Percentiles rank a stretch among this genome's conserved stretches.
Evolutionary conservation across 176 grass and related monocot genomes (phyloP).

Genomic region (Hordeum marinum): DNA sequence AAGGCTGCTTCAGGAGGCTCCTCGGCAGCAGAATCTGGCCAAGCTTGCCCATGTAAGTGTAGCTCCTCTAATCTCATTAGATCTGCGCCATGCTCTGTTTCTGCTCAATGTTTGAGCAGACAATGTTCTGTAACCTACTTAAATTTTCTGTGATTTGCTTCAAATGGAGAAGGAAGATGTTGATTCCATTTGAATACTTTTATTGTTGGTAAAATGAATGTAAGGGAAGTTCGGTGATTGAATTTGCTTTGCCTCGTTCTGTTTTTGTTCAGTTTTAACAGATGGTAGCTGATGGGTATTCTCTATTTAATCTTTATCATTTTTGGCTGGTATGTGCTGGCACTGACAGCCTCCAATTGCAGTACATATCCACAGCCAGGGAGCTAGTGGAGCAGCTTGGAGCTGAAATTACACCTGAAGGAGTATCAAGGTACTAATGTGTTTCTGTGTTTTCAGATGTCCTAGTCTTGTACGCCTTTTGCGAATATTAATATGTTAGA

Average conservation of each 20-base stretch:
- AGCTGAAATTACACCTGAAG: slow-evolving; percentile 60
- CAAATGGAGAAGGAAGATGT: background rate
- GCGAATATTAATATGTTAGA: background rate
- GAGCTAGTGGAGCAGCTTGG: slow-evolving; percentile 82
- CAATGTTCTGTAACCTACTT: background rate
- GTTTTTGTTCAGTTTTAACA: background rate
- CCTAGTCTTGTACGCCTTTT: background rate
- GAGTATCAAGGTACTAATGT: slow-evolving; percentile 27
- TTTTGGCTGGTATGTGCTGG: background rate
- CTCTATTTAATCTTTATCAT: background rate
- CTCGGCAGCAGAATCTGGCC: slow-evolving; percentile 65
- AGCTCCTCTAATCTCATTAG: background rate
- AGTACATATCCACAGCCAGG: slow-evolving; percentile 82
- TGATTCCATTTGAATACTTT: background rate
- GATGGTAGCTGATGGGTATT: background rate
- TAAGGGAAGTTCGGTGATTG: background rate
- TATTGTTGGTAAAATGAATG: background rate
- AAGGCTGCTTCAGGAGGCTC: slow-evolving; percentile 72
- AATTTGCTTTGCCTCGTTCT: background rate
- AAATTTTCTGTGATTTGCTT: background rate
- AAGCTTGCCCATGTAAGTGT: slow-evolving; percentile 71
- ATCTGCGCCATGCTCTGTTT: background rate
- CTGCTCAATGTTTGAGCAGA: background rate
- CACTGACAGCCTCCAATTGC: slow-evolving; percentile 19
- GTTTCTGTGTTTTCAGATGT: background rate